Conservation (phyloP, 2,329 filamentous ascomycete species). For the Beauveria sp. region DNA sequence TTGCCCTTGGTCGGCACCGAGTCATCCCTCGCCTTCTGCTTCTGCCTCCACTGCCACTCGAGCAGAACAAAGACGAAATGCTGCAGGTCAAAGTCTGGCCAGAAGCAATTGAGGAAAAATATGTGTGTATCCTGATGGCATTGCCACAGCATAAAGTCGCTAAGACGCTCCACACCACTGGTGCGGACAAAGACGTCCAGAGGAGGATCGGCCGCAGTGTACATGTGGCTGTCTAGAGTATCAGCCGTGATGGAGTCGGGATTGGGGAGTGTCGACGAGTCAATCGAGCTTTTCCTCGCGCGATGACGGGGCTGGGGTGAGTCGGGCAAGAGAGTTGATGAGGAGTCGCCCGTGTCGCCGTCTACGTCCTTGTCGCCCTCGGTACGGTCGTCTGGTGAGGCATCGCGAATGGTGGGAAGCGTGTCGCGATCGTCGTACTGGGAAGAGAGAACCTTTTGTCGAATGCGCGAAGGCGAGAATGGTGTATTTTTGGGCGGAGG, state of each 20-base stretch:
- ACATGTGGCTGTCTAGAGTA: slow-evolving; percentile 78
- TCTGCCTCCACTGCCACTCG: slow-evolving; percentile 72
- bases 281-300: slow-evolving; percentile 23
- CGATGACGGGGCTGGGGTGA: slow-evolving; percentile 37
- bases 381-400: slow-evolving; percentile 37
- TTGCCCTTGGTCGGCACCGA: slow-evolving; percentile 13
- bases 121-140: slow-evolving; percentile 88
- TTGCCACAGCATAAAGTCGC: slow-evolving; percentile 99
- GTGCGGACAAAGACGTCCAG: slow-evolving; percentile 87
- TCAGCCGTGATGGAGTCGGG: slow-evolving; percentile 81
- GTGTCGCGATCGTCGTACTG: slow-evolving; percentile 43
- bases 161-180: slow-evolving; percentile 84
- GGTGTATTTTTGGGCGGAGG: slow-evolving; percentile 57
- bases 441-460: slow-evolving; percentile 71
- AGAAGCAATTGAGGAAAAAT: slow-evolving; percentile 84
- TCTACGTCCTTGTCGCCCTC: slow-evolving; percentile 41
- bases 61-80: slow-evolving; percentile 86
- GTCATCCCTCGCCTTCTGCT: slow-evolving; percentile 46
- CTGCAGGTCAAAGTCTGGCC: slow-evolving; percentile 95
- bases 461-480: slow-evolving; percentile 83
- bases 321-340: slow-evolving; percentile 50
- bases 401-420: slow-evolving; percentile 41
- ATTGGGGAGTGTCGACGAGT: slow-evolving; percentile 47
- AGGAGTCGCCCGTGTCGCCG: slow-evolving; percentile 43
- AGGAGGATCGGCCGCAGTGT: slow-evolving; percentile 78